phyloP scores from a whole-genome alignment of 192 early-diverging fungal species.

The Backusella westeae region DNA sequence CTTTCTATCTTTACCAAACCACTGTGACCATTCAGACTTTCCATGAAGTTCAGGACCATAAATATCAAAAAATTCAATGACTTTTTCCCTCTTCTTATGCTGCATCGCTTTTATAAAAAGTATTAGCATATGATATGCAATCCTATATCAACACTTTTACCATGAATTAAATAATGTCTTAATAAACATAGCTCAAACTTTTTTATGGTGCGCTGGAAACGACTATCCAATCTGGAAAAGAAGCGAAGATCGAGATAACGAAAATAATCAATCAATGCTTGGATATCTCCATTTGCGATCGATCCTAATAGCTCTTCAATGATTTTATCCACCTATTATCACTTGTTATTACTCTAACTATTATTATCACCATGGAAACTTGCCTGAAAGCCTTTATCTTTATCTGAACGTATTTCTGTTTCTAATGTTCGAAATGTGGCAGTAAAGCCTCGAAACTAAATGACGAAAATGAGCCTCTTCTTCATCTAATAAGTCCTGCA shows the following conservation, averaged over 20 bases:
- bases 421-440: slow-evolving; percentile 58
- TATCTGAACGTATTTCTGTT: slow-evolving; percentile 50
- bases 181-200: slow-evolving; percentile 61
- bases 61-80: slow-evolving; percentile 60
- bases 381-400: slow-evolving; percentile 61
- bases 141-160: slow-evolving; percentile 23
- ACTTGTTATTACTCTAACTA: no score
- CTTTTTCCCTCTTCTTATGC: slow-evolving; percentile 51
- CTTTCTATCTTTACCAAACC: slow-evolving; percentile 54
- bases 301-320: slow-evolving; percentile 54
- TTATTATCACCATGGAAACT: not conserved
- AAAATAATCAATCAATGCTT: slow-evolving; percentile 53
- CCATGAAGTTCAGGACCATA: slow-evolving; percentile 56
- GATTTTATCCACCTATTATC: slow-evolving; percentile 59
- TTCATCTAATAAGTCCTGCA: not conserved
- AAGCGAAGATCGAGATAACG: slow-evolving; percentile 62
- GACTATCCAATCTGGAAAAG: slow-evolving; percentile 60
- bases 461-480: not conserved
- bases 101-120: slow-evolving; percentile 45
- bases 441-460: slow-evolving; percentile 61
- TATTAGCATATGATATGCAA: not conserved
- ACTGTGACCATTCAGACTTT: slow-evolving; percentile 57
- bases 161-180: slow-evolving; percentile 58
- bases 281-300: slow-evolving; percentile 50
- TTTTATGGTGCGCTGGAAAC: slow-evolving; percentile 52